Percentiles rank a stretch among this genome's conserved stretches.
These are phyloP conservation scores for Leccinum variicolor DNA, from an alignment of 768 basidiomycete genomes.

Conservation along the genomic window DNA sequence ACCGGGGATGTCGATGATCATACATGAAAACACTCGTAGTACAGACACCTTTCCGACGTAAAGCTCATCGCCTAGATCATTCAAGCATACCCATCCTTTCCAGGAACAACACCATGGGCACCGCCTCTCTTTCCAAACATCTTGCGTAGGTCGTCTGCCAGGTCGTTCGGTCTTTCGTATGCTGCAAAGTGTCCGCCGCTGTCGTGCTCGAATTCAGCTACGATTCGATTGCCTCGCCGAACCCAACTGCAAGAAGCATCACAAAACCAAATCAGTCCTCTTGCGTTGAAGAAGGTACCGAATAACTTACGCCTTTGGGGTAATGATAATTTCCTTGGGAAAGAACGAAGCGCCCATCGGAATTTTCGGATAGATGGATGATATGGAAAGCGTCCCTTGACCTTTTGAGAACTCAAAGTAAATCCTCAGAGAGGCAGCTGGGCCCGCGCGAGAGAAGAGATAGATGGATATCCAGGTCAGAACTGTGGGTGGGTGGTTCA, in stretches of 20 bases:
- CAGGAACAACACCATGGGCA: conserved; percentile 45
- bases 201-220: conserved; percentile 47
- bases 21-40: too few species aligned
- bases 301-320: conserved; percentile 37
- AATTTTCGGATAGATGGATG: conserved; percentile 18
- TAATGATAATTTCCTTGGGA: conserved; percentile 43
- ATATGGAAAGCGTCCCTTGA: rapidly evolving
- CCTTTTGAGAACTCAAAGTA: conserved; percentile 46
- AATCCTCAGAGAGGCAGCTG: conserved; percentile 54
- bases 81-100: conserved; percentile 40
- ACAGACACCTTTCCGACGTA: too few species aligned
- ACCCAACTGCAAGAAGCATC: conserved; percentile 39
- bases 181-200: conserved; percentile 61
- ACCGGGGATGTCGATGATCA: too few species aligned
- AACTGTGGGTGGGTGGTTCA: conserved; percentile 36
- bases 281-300: too few species aligned
- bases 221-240: conserved; percentile 34
- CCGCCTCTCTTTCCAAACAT: conserved; percentile 56
- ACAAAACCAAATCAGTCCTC: not conserved
- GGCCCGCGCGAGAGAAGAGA: conserved; percentile 57
- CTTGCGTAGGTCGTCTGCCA: conserved; percentile 48
- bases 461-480: conserved; percentile 60
- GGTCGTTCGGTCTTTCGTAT: conserved; percentile 43
- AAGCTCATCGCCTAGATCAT: too few species aligned
- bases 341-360: conserved; percentile 52